A percentile compares a stretch with the other conserved stretches of the same genome.
Conservation (phyloP, 2,329 filamentous ascomycete species). For the Beauveria australis region DNA sequence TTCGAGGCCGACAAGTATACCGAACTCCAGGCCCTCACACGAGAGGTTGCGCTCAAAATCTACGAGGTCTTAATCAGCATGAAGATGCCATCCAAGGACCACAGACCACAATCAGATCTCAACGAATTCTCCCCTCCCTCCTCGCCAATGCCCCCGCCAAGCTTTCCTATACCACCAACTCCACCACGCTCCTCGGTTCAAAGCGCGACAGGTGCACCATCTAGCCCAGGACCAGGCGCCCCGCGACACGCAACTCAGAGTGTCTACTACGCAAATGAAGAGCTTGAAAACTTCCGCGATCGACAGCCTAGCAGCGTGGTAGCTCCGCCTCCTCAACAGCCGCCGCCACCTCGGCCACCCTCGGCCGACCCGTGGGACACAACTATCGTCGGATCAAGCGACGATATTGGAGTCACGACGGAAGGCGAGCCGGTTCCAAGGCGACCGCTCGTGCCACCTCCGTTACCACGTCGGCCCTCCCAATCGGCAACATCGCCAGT, state of each 20-base stretch:
- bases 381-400: slow-evolving; percentile 16
- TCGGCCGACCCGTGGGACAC: slow-evolving; percentile 37
- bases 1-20: slow-evolving; percentile 44
- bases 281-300: slow-evolving; percentile 5
- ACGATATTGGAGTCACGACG: slow-evolving; percentile 2
- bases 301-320: slow-evolving; percentile 7
- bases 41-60: slow-evolving; percentile 40
- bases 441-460: slow-evolving; percentile 13
- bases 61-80: slow-evolving; percentile 45
- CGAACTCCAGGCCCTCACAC: slow-evolving; percentile 38
- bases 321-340: slow-evolving; percentile 8
- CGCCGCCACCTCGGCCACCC: slow-evolving; percentile 23
- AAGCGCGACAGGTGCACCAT: not conserved
- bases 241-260: not conserved
- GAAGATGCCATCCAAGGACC: slow-evolving; percentile 27
- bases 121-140: slow-evolving; percentile 12
- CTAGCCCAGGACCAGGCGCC: not conserved
- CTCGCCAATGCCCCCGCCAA: slow-evolving; percentile 8
- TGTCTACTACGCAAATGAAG: slow-evolving; percentile 5
- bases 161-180: slow-evolving; percentile 8
- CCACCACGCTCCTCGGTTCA: slow-evolving; percentile 5
- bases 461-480: not conserved
- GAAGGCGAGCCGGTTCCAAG: slow-evolving; percentile 5
- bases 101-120: slow-evolving; percentile 19
- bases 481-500: slow-evolving; percentile 12